Conservation (phyloP, 1,284 basidiomycete genomes). For the Amylostereum areolatum region DNA sequence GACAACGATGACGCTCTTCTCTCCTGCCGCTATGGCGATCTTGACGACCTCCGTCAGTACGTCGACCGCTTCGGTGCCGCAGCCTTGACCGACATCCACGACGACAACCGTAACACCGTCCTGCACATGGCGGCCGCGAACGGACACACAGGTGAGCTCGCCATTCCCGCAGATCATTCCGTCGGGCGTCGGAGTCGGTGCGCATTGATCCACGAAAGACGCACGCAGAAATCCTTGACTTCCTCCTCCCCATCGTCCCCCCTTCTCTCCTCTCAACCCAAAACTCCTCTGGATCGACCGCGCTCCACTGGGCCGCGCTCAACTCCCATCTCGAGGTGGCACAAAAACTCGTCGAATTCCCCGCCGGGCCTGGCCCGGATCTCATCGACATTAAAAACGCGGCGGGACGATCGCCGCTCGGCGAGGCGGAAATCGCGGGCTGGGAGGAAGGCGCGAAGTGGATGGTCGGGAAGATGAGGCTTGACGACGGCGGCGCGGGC, state of each 20-base stretch:
- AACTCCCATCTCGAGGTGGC: slow-evolving; percentile 70
- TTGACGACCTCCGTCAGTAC: slow-evolving; percentile 70
- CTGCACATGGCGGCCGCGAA: slow-evolving; percentile 86
- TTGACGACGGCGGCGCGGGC: slow-evolving; percentile 42
- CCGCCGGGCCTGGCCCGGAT: no score
- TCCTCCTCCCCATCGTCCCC: slow-evolving; percentile 60
- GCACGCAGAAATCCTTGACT: slow-evolving; percentile 62
- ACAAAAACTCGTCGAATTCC: slow-evolving; percentile 58
- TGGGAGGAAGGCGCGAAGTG: slow-evolving; percentile 79
- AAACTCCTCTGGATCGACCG: slow-evolving; percentile 71
- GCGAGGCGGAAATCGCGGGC: slow-evolving; percentile 68
- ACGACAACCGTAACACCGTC: slow-evolving; percentile 73
- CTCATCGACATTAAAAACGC: slow-evolving; percentile 73
- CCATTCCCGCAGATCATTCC: slow-evolving; percentile 9
- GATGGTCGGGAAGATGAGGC: slow-evolving; percentile 71
- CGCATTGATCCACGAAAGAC: slow-evolving; percentile 40
- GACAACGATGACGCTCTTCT: slow-evolving; percentile 77
- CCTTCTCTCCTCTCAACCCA: slow-evolving; percentile 50
- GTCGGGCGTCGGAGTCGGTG: no score
- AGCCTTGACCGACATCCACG: slow-evolving; percentile 49
- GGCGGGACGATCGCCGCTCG: slow-evolving; percentile 64
- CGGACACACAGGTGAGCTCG: slow-evolving; percentile 73
- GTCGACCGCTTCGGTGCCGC: slow-evolving; percentile 51
- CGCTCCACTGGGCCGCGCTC: slow-evolving; percentile 85
- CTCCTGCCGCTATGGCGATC: slow-evolving; percentile 79